Base-by-base conservation (phyloP, 495 filamentous ascomycete species). In the Talaromyces wortmannii region DNA sequence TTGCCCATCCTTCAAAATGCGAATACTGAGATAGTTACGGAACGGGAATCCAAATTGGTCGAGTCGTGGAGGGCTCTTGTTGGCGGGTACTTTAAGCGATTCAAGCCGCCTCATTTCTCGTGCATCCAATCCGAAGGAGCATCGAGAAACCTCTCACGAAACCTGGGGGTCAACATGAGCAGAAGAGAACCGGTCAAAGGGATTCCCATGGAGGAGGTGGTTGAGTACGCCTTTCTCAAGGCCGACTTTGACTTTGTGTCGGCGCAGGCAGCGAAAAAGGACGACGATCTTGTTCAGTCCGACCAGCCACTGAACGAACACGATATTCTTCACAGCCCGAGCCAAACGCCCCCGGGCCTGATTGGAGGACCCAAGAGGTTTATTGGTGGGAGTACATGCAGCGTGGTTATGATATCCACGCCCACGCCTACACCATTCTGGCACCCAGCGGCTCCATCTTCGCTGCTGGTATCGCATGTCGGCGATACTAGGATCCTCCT, bases 191-290 rank as follows among this genome's bases (percentile, higher is more conserved):
- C 42, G 15, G 30, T 32, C 16, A 31, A 63, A 7, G 59, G 62
- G 6, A 66, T 70, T 29, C 80, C 71, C 69, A 74, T 78, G 18
- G 75, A 78, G 55, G 75, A 78, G 49, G 62, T 71, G 42, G 72
- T 97, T 45, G 86, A 85, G 52, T 96, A 96, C 71, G 90, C 94
- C 31, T 97, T 98, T 64, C 80, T 98, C 42, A 85, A 87, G 55
- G 87, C 90, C 11, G 94, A 98, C 70, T 79, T 96, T 52, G 90
- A 96, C 69, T 97, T 98, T 64, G 83, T 97, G 59, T 82, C 86
- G 10, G 89, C 88, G 10, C 91, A 96, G 70, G 89, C 86, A 3
- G 78, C 79, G 40, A 88, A 88, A 61, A 80, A 79, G 18, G 84
- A 90, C 59, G 79, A 87, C 57, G 87, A 91, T 60, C 70, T 80